Percentiles rank a stretch among this genome's conserved stretches.
Evolutionary conservation across 306 rosid genomes (phyloP).

Genomic region (Quercus aquifolioides): DNA sequence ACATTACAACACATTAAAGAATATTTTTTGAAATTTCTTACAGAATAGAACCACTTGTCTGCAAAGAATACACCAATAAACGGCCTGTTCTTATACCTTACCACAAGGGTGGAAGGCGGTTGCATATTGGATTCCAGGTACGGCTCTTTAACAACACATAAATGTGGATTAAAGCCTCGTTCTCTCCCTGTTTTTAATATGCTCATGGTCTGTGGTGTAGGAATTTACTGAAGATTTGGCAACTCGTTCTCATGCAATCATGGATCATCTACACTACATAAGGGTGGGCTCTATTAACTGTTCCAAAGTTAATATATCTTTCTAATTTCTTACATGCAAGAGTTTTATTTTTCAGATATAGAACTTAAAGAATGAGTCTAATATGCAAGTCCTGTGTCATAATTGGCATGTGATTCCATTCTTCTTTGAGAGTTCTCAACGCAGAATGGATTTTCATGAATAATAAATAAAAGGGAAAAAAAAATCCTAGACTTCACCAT

Average conservation of each 20-base stretch:
- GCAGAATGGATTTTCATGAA: too few relatives aligned
- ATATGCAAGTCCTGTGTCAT: neutral
- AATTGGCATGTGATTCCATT: neutral
- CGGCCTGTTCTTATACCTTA: conserved; percentile 91
- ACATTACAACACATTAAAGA: neutral
- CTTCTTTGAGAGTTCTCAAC: neutral
- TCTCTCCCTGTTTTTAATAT: conserved; percentile 9
- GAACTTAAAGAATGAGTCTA: neutral
- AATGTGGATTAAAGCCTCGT: neutral
- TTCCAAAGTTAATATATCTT: neutral
- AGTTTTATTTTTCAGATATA: neutral
- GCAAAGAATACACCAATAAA: conserved; percentile 64
- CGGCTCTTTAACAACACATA: conserved; percentile 7
- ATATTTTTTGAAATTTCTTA: conserved; percentile 18
- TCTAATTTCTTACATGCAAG: neutral
- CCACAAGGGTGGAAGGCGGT: conserved; percentile 93
- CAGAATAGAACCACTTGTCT: conserved; percentile 97
- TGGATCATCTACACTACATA: conserved; percentile 55
- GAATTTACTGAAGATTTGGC: conserved; percentile 88
- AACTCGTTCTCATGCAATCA: conserved; percentile 68
- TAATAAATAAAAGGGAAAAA: too few relatives aligned
- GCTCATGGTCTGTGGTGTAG: conserved; percentile 33
- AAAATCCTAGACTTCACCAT: too few relatives aligned
- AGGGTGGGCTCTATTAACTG: conserved; percentile 51
- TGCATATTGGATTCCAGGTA: conserved; percentile 95